A percentile compares a stretch with the other conserved stretches of the same genome.
Conservation (phyloP, 345 rosid species). For the Murraya koenigii region DNA sequence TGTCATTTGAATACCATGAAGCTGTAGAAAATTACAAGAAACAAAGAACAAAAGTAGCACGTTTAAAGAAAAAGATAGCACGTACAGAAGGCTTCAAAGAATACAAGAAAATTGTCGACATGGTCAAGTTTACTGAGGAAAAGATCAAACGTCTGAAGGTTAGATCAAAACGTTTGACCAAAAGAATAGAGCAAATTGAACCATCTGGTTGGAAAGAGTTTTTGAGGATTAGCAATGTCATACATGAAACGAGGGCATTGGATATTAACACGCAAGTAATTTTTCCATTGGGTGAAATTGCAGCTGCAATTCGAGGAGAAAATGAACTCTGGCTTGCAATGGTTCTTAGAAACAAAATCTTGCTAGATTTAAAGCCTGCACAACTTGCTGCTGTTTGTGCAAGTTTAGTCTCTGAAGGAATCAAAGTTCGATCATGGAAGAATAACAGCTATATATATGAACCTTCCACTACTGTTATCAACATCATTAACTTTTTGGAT, state of each 20-base stretch:
- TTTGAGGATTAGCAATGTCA: constrained; percentile 75
- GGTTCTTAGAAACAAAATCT: constrained; percentile 67
- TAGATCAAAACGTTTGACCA: constrained; percentile 62
- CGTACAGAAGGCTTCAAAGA: constrained; percentile 82
- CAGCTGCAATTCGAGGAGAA: constrained; percentile 94
- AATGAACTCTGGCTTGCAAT: constrained; percentile 96
- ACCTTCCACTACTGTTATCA: constrained; percentile 56
- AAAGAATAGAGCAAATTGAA: constrained; percentile 77
- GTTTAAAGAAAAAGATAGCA: constrained; percentile 76
- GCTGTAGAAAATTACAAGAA: constrained; percentile 62
- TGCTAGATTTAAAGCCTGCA: constrained; percentile 69
- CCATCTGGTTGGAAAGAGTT: constrained; percentile 99
- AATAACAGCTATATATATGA: constrained; percentile 71
- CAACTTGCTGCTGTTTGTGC: constrained; percentile 85
- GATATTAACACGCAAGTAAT: constrained; percentile 72
- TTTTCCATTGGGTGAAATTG: constrained; percentile 91
- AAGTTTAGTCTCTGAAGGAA: constrained; percentile 82
- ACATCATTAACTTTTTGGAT: constrained; percentile 50
- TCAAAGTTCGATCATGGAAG: constrained; percentile 76
- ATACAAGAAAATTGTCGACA: constrained; percentile 70
- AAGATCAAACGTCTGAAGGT: constrained; percentile 73
- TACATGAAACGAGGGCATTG: constrained; percentile 79
- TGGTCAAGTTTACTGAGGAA: constrained; percentile 58
- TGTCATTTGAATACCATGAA: constrained; percentile 58
- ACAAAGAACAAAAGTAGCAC: constrained; percentile 73